Conservation (phyloP, 768 basidiomycete species). For the Hericium alpestre region DNA sequence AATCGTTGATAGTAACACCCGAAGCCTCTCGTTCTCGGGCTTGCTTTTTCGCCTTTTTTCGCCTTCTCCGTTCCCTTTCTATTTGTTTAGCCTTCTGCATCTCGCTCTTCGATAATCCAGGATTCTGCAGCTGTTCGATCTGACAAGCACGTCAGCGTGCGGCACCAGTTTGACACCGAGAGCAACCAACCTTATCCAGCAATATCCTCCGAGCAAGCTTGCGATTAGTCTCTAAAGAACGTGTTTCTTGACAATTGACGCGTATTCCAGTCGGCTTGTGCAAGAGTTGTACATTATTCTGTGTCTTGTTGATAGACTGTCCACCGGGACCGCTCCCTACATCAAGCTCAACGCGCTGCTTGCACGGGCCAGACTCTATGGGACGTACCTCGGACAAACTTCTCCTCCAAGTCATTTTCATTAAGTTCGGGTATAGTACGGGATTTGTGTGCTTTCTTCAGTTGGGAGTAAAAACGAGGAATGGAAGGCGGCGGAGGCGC, state of each 20-base stretch:
- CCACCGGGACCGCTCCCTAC: constrained; percentile 87
- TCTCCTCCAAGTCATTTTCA: constrained; percentile 79
- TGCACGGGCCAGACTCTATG: constrained; percentile 1
- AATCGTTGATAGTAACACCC: background rate
- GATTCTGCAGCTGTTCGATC: constrained; percentile 65
- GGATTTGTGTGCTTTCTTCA: constrained; percentile 58
- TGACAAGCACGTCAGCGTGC: constrained; percentile 18
- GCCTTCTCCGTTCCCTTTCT: constrained; percentile 26
- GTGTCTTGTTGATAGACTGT: constrained; percentile 95
- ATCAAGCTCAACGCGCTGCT: background rate
- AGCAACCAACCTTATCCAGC: constrained; percentile 49
- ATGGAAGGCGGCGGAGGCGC: constrained; percentile 5
- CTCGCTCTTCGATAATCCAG: constrained; percentile 29
- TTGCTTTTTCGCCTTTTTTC: constrained; percentile 22
- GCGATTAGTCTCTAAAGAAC: constrained; percentile 72
- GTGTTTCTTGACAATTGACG: constrained; percentile 80
- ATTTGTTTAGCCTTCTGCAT: constrained; percentile 26
- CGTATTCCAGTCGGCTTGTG: constrained; percentile 86
- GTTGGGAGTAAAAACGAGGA: constrained; percentile 50
- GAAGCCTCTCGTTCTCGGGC: background rate
- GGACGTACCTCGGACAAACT: constrained; percentile 69
- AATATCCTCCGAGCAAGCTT: constrained; percentile 64
- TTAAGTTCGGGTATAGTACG: constrained; percentile 56
- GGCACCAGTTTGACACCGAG: background rate
- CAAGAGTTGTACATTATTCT: constrained; percentile 81